phyloP scores from a whole-genome alignment of 2,329 filamentous ascomycete genomes.

The Sporothrix variecibatus region DNA sequence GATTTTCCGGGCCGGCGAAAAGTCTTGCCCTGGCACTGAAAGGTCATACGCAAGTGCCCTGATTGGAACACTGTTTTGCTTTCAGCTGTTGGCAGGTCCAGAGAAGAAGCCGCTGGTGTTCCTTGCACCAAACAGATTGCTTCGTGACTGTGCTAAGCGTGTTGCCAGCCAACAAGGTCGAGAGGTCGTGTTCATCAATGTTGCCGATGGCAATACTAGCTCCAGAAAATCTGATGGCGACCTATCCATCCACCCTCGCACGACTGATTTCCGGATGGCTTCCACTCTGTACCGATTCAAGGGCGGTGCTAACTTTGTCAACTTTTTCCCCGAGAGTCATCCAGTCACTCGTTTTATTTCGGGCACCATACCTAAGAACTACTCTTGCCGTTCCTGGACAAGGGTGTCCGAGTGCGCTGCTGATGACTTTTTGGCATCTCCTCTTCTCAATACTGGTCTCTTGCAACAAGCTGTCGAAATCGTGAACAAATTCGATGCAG shows the following conservation, averaged over 20 bases:
- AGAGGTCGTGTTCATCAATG: not conserved
- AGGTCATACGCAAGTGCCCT: slow-evolving; percentile 33
- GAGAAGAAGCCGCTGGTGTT: slow-evolving; percentile 35
- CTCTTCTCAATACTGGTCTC: too few species aligned
- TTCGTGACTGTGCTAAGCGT: slow-evolving; percentile 35
- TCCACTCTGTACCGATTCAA: not conserved
- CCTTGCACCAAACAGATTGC: slow-evolving; percentile 39
- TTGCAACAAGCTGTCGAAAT: too few species aligned
- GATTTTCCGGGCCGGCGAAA: not conserved
- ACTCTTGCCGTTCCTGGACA: not conserved
- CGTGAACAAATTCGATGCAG: not conserved
- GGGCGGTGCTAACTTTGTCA: slow-evolving; percentile 36
- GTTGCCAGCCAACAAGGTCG: not conserved
- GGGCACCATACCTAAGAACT: slow-evolving; percentile 31
- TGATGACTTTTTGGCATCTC: not conserved
- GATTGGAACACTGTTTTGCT: slow-evolving; percentile 33
- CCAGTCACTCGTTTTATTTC: slow-evolving; percentile 36
- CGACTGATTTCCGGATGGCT: not conserved
- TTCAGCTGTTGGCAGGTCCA: slow-evolving; percentile 28
- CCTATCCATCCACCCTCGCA: slow-evolving; percentile 23
- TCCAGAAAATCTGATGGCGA: not conserved
- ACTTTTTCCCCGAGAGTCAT: slow-evolving; percentile 38
- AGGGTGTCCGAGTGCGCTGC: not conserved
- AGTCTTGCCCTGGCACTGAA: not conserved
- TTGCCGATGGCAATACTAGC: not conserved